Conservation (phyloP, 2,329 filamentous ascomycete species). For the Hymenoscyphus linearis region DNA sequence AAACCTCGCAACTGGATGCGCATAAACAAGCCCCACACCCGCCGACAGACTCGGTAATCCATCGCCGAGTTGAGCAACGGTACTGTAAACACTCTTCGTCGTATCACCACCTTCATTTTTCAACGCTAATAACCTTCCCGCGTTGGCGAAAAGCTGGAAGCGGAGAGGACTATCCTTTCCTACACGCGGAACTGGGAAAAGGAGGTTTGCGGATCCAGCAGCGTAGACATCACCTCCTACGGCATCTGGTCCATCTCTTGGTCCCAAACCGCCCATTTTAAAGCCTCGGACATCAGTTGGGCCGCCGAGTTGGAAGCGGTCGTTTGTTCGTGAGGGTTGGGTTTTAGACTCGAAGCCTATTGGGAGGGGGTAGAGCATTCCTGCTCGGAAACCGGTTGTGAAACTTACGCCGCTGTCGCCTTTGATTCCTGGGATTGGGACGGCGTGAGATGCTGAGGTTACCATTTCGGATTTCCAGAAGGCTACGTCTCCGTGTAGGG, state of each 20-base stretch:
- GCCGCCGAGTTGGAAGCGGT: slow-evolving; percentile 91
- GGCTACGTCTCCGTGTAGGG: slow-evolving; percentile 81
- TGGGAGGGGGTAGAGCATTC: slow-evolving; percentile 77
- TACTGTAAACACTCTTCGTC: slow-evolving; percentile 40
- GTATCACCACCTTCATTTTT: slow-evolving; percentile 39
- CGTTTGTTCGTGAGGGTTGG: slow-evolving; percentile 75
- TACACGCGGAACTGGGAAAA: slow-evolving; percentile 77
- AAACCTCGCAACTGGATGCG: slow-evolving; percentile 86
- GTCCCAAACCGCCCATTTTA: slow-evolving; percentile 80
- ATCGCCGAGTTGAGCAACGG: slow-evolving; percentile 64
- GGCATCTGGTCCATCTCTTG: slow-evolving; percentile 78
- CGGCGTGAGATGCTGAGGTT: slow-evolving; percentile 67
- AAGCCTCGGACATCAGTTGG: slow-evolving; percentile 95
- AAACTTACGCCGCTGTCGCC: slow-evolving; percentile 74
- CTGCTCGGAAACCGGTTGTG: slow-evolving; percentile 74
- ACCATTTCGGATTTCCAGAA: slow-evolving; percentile 92
- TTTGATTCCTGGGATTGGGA: slow-evolving; percentile 64
- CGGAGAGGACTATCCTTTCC: slow-evolving; percentile 80
- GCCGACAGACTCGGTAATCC: slow-evolving; percentile 81
- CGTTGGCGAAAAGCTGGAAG: slow-evolving; percentile 87
- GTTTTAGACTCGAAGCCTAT: slow-evolving; percentile 50
- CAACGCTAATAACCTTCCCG: slow-evolving; percentile 76
- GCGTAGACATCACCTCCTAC: slow-evolving; percentile 90
- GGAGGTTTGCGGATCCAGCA: slow-evolving; percentile 78
- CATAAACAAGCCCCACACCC: slow-evolving; percentile 88